Evolutionary conservation across 1,139 yeast genomes (phyloP), one percentile per base, ranked within the genome.

Genomic region (Blastobotrys malaysiensis): DNA sequence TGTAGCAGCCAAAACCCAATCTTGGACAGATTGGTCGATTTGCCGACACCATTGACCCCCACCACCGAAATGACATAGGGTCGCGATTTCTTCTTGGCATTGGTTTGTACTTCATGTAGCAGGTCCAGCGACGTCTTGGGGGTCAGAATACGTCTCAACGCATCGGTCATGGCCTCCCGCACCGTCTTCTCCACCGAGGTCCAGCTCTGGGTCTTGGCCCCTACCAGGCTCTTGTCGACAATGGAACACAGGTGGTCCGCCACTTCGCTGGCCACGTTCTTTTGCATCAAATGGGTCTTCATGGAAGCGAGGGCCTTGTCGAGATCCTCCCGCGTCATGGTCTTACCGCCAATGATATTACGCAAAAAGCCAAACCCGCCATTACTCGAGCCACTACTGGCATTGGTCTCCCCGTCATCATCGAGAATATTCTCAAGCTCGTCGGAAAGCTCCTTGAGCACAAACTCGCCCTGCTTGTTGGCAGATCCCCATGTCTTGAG

Each of bases 1-100:
- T 91, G 97, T 55, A 93, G 73, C 52, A 93, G 77, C 99, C 99
- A 93, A 68, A 88, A 95, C 1, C 97, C 99, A 55, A 93, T 75
- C 71, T 91, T 93, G 44, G 98, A 95, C 58, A 93, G 76, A 65
- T 90, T 95, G 2, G 99, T 95, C 0, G 97, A 91, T 70, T 95
- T 93, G 24, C 99, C 99, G 39, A 93, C 99, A 48, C 99, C 99
- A 68, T 93, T 93, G 22, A 93, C 99, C 36, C 99, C 99, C 31
- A 93, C 99, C 18, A 93, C 95, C 0, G 98, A 90, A 56, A 93
- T 89, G 14, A 93, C 97, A 63, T 89, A 93, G 1, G 99, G 98
- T 2, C 73, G 62, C 1, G 55, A 57, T 1, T 69, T 65, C n/a
- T 68, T 63, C 13, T 70, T 67, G 19, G 66, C 66, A 9, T 63